These are phyloP conservation scores for Xylaria multiplex DNA, from an alignment of 2,329 filamentous ascomycete genomes.

Conservation along the genomic window DNA sequence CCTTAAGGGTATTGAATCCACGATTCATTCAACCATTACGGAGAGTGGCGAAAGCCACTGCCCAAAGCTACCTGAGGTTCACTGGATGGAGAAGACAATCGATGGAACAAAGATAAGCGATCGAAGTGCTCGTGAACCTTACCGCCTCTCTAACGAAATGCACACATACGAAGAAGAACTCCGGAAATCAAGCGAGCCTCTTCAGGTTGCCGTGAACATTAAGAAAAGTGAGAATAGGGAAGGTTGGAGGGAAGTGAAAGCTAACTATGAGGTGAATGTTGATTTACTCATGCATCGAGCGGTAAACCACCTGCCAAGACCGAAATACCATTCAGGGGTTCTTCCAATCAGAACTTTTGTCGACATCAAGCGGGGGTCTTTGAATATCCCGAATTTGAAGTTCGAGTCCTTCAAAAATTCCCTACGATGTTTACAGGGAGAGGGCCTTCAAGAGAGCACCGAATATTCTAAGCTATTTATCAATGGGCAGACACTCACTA, in stretches of 20 bases:
- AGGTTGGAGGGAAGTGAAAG: constrained; percentile 29
- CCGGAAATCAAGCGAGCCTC: constrained; percentile 14
- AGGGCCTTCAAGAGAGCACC: not conserved
- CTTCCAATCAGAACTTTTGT: not conserved
- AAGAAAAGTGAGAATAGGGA: not conserved
- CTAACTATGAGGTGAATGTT: constrained; percentile 33
- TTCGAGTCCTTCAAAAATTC: constrained; percentile 36
- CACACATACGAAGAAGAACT: constrained; percentile 24
- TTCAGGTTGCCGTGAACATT: constrained; percentile 31
- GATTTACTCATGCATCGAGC: constrained; percentile 32
- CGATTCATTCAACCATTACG: not conserved
- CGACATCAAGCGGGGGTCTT: constrained; percentile 19
- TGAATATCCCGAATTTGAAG: constrained; percentile 33
- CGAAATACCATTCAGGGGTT: not conserved
- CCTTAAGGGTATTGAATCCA: constrained; percentile 20
- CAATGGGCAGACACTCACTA: constrained; percentile 28
- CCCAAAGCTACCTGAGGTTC: constrained; percentile 21
- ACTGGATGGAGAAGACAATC: constrained; percentile 33
- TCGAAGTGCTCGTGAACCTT: constrained; percentile 27
- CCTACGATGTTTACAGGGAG: constrained; percentile 19
- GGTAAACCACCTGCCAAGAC: constrained; percentile 17
- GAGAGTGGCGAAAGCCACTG: constrained; percentile 3
- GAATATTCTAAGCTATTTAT: not conserved
- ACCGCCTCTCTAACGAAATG: constrained; percentile 32
- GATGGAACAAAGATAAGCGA: not conserved